Evolutionary conservation across 257 asterid species (phyloP).

Genomic region (Rehmannia glutinosa): DNA sequence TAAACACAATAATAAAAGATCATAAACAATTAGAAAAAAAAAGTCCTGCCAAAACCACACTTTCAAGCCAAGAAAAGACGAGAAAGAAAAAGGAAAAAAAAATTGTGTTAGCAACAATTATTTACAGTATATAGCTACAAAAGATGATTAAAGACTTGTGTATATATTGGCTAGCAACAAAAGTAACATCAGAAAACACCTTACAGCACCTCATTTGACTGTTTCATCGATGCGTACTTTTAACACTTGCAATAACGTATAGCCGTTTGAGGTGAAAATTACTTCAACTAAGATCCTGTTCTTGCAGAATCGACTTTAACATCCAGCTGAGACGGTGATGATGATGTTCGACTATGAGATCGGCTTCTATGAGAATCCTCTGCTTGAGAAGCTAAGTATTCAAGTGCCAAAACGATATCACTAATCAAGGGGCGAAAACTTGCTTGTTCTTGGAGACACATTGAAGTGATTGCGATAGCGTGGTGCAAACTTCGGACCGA

Average conservation of each 20-base stretch:
- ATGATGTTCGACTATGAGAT: conserved; percentile 28
- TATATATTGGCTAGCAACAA: no score
- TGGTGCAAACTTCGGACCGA: conserved; percentile 65
- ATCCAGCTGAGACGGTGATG: conserved; percentile 36
- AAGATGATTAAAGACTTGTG: conserved; percentile 6
- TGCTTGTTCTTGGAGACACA: conserved; percentile 91
- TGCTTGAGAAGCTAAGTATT: conserved; percentile 59
- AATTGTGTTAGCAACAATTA: conserved; percentile 11
- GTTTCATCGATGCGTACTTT: no score
- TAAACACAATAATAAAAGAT: no score
- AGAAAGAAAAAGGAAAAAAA: neutral
- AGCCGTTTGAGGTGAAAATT: neutral
- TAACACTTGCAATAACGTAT: no score
- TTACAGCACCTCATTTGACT: no score
- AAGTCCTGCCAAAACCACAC: conserved; percentile 9
- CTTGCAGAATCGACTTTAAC: conserved; percentile 21
- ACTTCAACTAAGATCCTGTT: conserved; percentile 20
- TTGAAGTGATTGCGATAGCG: conserved; percentile 67
- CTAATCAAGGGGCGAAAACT: conserved; percentile 61
- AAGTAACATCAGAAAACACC: no score
- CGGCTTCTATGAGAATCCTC: conserved; percentile 31
- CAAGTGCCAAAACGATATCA: conserved; percentile 77
- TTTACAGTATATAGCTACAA: conserved; percentile 26
- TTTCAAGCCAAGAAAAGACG: neutral
- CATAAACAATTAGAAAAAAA: neutral